Base-by-base conservation (phyloP, 176 grass and related monocot species). In the Elaeis guineensis region DNA sequence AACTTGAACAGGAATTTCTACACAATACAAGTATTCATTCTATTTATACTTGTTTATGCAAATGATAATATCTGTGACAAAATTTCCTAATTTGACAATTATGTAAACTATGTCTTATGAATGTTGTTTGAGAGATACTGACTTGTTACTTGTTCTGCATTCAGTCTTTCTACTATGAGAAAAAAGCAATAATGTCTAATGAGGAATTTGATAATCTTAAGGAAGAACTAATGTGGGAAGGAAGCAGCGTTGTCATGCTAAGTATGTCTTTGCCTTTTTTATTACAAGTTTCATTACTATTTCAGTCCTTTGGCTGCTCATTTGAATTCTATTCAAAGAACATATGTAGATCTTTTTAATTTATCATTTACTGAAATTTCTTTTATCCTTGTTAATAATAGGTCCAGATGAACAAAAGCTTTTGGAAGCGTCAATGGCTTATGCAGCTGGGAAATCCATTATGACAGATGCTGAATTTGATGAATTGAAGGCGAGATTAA, bases 191-290 rank as follows among this genome's bases (percentile, higher is more conserved):
- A 67, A 91, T 97, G 92, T 97, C 92, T 22, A 91, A 91, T 72
- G 87, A 97, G 58, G 92, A 97, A 71, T 97, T 97, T 21, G 92
- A 97, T 69, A 88, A 88, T 76, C 92, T 97, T 58, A 97, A 97
- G 74, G 92, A 97, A 83, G 92, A 97, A 65, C 76, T 97, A 62
- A 97, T 82, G 92, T 97, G 87, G 92, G 92, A 97, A 67, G 92
- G 92, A 57, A 97, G 92, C 78, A 91, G 81, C 21, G 84, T 97
- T 19, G 92, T 91, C 72, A 90, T 91, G 84, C 87, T 97, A 58
- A 97, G 87, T 96, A 82, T 50, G 5, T 51, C 12, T 14, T 54
- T n/a, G 54, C 21, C n/a, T 52, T 39, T 44, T 11, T 44, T 44
- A 44, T 44, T 44, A 12, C 35, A 44, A 12, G 1, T 44, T 44